Evolutionary conservation across 495 filamentous ascomycete genomes (phyloP).

Genomic region (Halenospora varia): DNA sequence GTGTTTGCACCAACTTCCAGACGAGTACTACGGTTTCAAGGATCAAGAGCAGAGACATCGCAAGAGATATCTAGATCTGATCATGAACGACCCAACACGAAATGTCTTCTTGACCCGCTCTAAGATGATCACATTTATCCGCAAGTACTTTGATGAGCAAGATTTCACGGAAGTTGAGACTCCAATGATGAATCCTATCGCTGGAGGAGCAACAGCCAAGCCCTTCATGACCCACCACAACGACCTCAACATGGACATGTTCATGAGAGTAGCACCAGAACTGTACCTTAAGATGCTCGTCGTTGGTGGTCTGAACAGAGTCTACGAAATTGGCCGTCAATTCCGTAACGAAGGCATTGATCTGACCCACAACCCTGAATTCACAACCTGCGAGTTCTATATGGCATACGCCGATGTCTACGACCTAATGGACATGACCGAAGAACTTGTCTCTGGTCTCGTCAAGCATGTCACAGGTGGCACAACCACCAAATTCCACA

Average conservation of each 20-base stretch:
- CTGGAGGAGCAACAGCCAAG: slow-evolving; percentile 92
- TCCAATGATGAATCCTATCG: slow-evolving; percentile 94
- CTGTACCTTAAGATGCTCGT: slow-evolving; percentile 95
- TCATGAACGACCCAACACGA: slow-evolving; percentile 85
- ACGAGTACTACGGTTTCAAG: slow-evolving; percentile 89
- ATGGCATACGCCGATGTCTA: slow-evolving; percentile 90
- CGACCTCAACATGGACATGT: slow-evolving; percentile 87
- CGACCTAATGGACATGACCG: slow-evolving; percentile 89
- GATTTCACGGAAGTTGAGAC: slow-evolving; percentile 96
- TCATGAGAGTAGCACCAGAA: slow-evolving; percentile 92
- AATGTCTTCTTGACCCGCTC: slow-evolving; percentile 77
- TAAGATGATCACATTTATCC: slow-evolving; percentile 82
- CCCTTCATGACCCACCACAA: slow-evolving; percentile 95
- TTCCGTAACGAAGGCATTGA: slow-evolving; percentile 97
- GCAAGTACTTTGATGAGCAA: slow-evolving; percentile 76
- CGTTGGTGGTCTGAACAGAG: slow-evolving; percentile 85
- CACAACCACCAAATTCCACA: slow-evolving; percentile 77
- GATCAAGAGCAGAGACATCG: slow-evolving; percentile 90
- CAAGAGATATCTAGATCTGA: slow-evolving; percentile 89
- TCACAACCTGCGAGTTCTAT: slow-evolving; percentile 97
- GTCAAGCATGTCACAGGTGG: slow-evolving; percentile 86
- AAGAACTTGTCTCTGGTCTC: slow-evolving; percentile 88
- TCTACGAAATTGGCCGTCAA: slow-evolving; percentile 88
- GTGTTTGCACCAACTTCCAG: slow-evolving; percentile 89
- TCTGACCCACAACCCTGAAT: slow-evolving; percentile 97